Conservation (phyloP, 768 basidiomycete species). For the Daedaleopsis sinensis region DNA sequence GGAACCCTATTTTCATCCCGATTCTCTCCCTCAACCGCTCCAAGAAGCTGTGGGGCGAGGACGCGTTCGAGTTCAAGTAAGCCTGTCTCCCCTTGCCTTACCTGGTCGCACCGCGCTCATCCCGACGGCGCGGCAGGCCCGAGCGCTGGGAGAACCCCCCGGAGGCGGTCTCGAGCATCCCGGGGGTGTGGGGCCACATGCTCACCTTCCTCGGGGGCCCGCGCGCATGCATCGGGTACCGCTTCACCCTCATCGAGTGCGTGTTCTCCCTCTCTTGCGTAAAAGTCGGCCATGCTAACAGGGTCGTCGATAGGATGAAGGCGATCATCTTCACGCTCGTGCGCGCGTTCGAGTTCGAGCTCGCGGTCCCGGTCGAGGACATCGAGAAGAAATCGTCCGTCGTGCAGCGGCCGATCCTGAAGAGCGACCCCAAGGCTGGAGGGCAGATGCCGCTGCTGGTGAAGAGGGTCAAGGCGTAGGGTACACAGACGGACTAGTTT, state of each 20-base stretch:
- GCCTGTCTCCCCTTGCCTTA: no score
- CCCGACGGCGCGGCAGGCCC: constrained; percentile 48
- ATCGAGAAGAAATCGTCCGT: constrained; percentile 22
- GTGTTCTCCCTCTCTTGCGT: no score
- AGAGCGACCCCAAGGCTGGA: constrained; percentile 14
- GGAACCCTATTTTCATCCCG: constrained; percentile 47
- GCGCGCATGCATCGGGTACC: constrained; percentile 67
- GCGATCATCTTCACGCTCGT: constrained; percentile 36
- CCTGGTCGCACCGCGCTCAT: no score
- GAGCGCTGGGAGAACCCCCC: constrained; percentile 63
- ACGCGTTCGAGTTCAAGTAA: constrained; percentile 62
- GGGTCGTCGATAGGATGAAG: constrained; percentile 36
- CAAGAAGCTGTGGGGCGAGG: constrained; percentile 61
- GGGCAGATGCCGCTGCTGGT: constrained; percentile 27
- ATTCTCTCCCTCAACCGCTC: constrained; percentile 56
- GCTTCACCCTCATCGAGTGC: constrained; percentile 63
- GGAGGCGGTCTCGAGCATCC: constrained; percentile 46
- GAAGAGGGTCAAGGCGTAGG: no score
- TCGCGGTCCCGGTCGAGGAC: constrained; percentile 29
- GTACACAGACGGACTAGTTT: no score
- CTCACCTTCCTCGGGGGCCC: constrained; percentile 68
- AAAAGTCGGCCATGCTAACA: no score
- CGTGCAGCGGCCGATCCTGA: constrained; percentile 29
- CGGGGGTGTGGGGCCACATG: constrained; percentile 63
- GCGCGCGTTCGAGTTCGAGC: constrained; percentile 33